phyloP scores from a whole-genome alignment of 176 grass and related monocot species.

The Thalia dealbata region DNA sequence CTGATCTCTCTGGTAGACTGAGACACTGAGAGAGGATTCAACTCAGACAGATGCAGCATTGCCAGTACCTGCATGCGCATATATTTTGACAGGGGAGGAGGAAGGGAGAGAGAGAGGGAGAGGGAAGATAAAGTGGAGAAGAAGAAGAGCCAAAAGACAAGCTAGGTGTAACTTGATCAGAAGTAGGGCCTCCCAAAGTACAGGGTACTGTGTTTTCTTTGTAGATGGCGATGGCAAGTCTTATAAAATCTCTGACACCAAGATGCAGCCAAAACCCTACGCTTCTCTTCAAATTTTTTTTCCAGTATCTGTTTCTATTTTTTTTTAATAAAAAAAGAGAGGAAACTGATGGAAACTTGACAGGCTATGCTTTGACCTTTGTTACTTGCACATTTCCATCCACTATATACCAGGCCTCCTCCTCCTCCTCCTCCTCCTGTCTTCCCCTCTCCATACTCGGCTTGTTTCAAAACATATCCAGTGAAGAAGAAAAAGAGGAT shows the following conservation, averaged over 20 bases:
- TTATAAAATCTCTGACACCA: background rate
- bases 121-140: background rate
- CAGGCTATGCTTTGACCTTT: slow-evolving; percentile 14
- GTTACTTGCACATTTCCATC: background rate
- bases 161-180: background rate
- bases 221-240: slow-evolving; percentile 1
- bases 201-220: slow-evolving; percentile 9
- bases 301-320: too few species aligned
- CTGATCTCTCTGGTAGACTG: too few species aligned
- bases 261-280: slow-evolving; percentile 17
- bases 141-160: too few species aligned
- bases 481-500: slow-evolving; percentile 1
- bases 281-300: too few species aligned
- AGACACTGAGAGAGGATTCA: too few species aligned
- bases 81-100: background rate
- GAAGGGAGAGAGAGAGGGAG: too few species aligned
- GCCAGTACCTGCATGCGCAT: background rate
- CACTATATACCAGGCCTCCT: background rate
- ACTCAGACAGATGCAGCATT: background rate
- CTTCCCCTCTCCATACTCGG: background rate
- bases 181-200: slow-evolving; percentile 11
- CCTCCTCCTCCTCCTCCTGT: background rate
- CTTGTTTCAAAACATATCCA: background rate
- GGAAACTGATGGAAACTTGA: slow-evolving; percentile 6
- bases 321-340: background rate